A percentile compares a stretch with the other conserved stretches of the same genome.
Conservation (phyloP, 768 basidiomycete genomes). For the Suillus fuscotomentosus region DNA sequence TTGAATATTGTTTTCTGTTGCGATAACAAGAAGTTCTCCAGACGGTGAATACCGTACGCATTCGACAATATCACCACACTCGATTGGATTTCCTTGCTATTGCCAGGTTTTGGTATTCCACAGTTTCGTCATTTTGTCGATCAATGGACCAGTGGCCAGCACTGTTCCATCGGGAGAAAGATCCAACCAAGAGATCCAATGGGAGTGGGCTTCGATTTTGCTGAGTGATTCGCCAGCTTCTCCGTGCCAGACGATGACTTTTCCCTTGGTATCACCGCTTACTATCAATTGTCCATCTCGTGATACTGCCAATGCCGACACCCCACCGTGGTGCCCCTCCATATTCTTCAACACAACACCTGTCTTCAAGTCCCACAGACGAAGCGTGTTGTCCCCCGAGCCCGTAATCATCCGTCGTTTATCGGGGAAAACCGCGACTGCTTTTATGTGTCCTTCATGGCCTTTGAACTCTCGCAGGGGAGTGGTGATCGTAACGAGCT, state of each 20-base stretch:
- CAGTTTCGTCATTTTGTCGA: background rate
- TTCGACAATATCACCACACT: background rate
- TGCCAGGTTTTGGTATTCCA: background rate
- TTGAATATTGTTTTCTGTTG: accelerated
- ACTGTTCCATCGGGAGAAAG: background rate
- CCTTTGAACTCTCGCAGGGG: too few species aligned
- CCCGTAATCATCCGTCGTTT: background rate
- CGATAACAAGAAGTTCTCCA: background rate
- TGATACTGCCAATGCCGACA: background rate
- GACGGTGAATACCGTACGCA: background rate
- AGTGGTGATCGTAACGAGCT: background rate
- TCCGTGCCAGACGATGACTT: background rate
- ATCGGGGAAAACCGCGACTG: background rate
- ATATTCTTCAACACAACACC: background rate
- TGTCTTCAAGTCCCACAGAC: background rate
- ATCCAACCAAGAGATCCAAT: background rate
- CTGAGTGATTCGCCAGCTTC: background rate
- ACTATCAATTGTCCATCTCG: background rate
- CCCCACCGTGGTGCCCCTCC: too few species aligned
- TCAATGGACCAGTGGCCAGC: background rate
- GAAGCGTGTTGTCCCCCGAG: background rate
- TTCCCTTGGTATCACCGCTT: background rate
- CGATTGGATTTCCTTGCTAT: background rate
- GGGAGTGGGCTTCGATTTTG: background rate
- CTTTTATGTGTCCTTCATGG: too few species aligned